Base-by-base conservation (phyloP, 2,329 filamentous ascomycete genomes). In the Trichoderma sp. region DNA sequence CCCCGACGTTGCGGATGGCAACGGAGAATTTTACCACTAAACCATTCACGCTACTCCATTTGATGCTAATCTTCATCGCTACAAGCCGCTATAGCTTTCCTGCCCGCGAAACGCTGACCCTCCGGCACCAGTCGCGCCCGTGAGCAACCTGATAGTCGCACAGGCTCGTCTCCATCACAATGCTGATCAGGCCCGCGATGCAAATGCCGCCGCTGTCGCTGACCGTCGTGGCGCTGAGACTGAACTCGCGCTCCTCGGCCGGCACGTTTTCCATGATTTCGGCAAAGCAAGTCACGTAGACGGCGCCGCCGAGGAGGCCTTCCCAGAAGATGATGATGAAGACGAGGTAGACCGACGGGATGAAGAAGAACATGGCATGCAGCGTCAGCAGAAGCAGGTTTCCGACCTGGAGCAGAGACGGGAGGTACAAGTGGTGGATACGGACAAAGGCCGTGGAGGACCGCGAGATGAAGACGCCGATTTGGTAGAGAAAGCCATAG, bases 281-380 rank as follows among this genome's bases (percentile, higher is more conserved):
- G 0, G 93, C 92, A 77, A 98, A 99, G 0, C 93, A 97, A 72
- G 94, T 96, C 66, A 98, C 93, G 72, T 99, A 99, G 0, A 98
- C 95, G 3, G 92, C 82, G 0, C 95, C 95, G 0, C 95, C 95
- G 0, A 99, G 81, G 14, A 98, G 77, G 0, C 95, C 95, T 75
- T 98, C 95, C 94, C 94, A 98, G 73, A 98, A 95, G 21, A 97
- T 83, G 67, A 98, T 81, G 24, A 85, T 66, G 72, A 97, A 97
- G 1, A 98, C 81, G n/a, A 97, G 71, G 74, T 92, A 97, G 26
- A 97, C 90, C 28, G 81, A 91, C 0, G 94, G 93, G 17, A 98
- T 85, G 73, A 95, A 96, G 74, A 90, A 83, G 73, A 89, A 88
- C 68, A 97, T 74, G 0, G 92, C 89, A 69, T 99, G 94, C 0